phyloP scores from a whole-genome alignment of 139 green algal genomes.

The Coccomyxa sp. region DNA sequence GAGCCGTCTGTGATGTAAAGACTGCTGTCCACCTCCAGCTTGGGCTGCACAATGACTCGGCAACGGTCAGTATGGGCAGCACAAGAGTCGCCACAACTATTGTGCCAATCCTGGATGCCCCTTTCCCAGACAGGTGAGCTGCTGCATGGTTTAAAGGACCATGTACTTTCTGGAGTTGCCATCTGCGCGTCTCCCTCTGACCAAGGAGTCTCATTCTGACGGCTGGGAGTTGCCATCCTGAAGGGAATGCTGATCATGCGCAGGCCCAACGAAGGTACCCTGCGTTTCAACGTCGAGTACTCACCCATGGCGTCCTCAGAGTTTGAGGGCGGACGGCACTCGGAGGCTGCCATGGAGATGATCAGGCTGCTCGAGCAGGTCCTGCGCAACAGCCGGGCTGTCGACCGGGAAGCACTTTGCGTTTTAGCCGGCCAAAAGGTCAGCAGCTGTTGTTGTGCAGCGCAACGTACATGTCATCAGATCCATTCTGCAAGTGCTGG shows the following conservation, averaged over 20 bases:
- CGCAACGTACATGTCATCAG: too few relatives aligned
- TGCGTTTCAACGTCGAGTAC: conserved; percentile 81
- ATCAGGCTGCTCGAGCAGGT: conserved; percentile 67
- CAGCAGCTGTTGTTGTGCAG: too few relatives aligned
- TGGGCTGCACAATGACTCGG: conserved; percentile 57
- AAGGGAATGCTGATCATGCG: neutral
- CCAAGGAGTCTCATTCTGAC: neutral
- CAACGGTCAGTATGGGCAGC: conserved; percentile 60
- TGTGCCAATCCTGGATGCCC: conserved; percentile 53
- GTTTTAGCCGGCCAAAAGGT: conserved; percentile 75
- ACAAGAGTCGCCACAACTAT: conserved; percentile 70
- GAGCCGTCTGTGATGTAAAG: too few relatives aligned
- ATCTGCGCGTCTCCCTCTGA: too few relatives aligned
- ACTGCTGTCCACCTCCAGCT: too few relatives aligned
- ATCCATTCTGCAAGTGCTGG: too few relatives aligned
- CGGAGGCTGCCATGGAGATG: conserved; percentile 65
- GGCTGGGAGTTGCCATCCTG: too few relatives aligned
- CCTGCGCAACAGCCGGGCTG: conserved; percentile 64
- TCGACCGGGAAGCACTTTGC: conserved; percentile 87
- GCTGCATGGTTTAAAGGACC: too few relatives aligned
- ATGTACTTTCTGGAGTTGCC: too few relatives aligned
- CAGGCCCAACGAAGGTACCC: conserved; percentile 61
- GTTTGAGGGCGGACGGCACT: conserved; percentile 56
- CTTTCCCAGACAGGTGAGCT: conserved; percentile 62
- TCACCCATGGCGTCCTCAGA: conserved; percentile 67